Evolutionary conservation across 306 rosid genomes (phyloP), one percentile per base, ranked within the genome.

Genomic region (Parietaria judaica): DNA sequence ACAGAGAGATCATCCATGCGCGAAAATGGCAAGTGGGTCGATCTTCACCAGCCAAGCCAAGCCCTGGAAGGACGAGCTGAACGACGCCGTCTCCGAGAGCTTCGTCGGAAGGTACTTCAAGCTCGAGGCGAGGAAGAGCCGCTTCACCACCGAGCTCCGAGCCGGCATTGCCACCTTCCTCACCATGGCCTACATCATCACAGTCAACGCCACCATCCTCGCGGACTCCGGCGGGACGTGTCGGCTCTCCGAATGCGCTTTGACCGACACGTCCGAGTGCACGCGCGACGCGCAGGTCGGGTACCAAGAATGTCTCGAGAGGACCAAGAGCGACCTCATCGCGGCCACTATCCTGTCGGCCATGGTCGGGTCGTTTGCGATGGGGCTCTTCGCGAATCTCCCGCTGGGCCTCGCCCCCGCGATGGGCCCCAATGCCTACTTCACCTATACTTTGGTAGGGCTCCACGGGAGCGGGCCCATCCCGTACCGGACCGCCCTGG

Each of bases 121-220:
- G 73, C 55, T 94, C 5, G 85, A 88, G 64, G 81, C 79, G 0
- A 71, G 97, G 11, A 84, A 84, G 65, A 86, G 69, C 38, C 79
- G 83, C 35, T 83, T 94, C 68, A 88, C 94, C 0, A 78, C 35
- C 35, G 97, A 88, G 45, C 69, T 88, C 0, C 81, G 99, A 3
- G 99, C 99, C 0, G 97, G 87, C 5, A 71, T 77, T 1, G 95
- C 95, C 61, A 94, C 97, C 23, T 94, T 94, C 45, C 79, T 94
- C 62, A 94, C 99, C 59, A 94, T 94, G 99, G 97, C 94, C 15
- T 94, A 94, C 53, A 94, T 88, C 81, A 86, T 94, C 68, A 79
- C 95, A 5, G 94, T 94, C 74, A 94, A 94, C 66, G 97, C 99
- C 71, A 88, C 92, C 70, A 74, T 94, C 67, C 45, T 88, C 17